A percentile compares a stretch with the other conserved stretches of the same genome.
Evolutionary conservation across 495 filamentous ascomycete genomes (phyloP).

Genomic region (Aspergillus heteromorphus): DNA sequence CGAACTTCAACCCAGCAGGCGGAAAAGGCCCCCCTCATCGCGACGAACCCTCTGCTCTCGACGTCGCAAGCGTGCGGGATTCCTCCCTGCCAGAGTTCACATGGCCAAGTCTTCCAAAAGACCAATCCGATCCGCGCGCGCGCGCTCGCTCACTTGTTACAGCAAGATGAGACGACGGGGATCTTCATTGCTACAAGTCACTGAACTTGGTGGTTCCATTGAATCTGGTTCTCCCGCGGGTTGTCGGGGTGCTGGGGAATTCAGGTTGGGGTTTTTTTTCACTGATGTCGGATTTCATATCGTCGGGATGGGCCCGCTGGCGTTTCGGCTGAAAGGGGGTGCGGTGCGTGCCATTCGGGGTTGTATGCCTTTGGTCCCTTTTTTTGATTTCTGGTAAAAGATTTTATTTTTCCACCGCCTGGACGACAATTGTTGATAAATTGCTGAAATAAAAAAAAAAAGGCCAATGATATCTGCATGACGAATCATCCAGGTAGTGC

Average conservation of each 20-base stretch:
- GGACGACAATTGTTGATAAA: background rate
- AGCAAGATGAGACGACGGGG: constrained; percentile 1
- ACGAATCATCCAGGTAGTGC: constrained; percentile 15
- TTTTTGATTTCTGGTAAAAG: background rate
- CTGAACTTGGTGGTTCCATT: constrained; percentile 31
- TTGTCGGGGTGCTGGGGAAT: constrained; percentile 2
- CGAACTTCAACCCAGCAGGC: constrained; percentile 37
- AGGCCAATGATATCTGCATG: constrained; percentile 1
- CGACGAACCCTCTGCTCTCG: constrained; percentile 7
- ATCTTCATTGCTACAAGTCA: constrained; percentile 49
- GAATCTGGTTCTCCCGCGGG: constrained; percentile 27
- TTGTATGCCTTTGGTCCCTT: background rate
- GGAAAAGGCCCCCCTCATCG: background rate
- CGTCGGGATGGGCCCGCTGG: background rate
- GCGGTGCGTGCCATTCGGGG: constrained; percentile 1
- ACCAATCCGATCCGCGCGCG: constrained; percentile 38
- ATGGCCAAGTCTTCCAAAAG: constrained; percentile 34
- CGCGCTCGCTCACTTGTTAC: background rate
- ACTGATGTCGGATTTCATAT: constrained; percentile 3
- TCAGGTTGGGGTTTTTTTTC: no score
- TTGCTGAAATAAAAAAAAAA: constrained; percentile 2
- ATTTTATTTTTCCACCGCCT: background rate
- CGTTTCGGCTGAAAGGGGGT: background rate
- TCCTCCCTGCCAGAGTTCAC: constrained; percentile 24
- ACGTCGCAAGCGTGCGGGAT: constrained; percentile 15